Base-by-base conservation (phyloP, 73 alveolate species). In the Tetrahymena malaccensis region DNA sequence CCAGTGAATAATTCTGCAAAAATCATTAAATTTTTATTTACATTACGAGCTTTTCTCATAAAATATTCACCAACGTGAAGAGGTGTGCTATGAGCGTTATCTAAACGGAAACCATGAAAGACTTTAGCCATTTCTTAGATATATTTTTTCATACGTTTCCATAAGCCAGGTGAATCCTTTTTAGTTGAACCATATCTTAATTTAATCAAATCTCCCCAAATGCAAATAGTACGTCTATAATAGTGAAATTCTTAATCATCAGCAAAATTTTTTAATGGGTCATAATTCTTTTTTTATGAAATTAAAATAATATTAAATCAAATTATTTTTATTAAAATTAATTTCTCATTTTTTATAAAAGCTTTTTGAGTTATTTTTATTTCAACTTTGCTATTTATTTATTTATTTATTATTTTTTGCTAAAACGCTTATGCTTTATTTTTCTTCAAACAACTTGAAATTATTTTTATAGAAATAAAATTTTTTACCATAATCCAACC, bases 81-180 rank as follows among this genome's bases (percentile, higher is more conserved):
- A 10, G 99, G 99, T 17, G 99, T 99, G 1, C 99, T 98, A 96
- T 99, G 99, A 0, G 99, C 99, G 95, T 99, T 99, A 96, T 99
- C 99, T 35, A 99, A 96, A 94, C 99, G 97, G 85, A 99, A 98
- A 34, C 99, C 99, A 95, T 98, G 97, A 94, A 98, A 98, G 43
- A 97, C 96, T 93, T 94, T 84, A 4, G 99, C 99, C 99, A 98
- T 98, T 57, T 96, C 96, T 89, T 96, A 95, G 34, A 98, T 99
- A 97, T 99, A 98, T 93, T 98, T 95, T 85, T 99, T 96, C 99
- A 99, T 99, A 57, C 97, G 98, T 55, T 98, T 96, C 99, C 99
- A 98, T 55, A 98, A 94, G 93, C 95, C 98, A 17, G 99, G 99
- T 84, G 99, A 98, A 85, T 98, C 99, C 38, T 56, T 85, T 50